Percentiles rank a stretch among this genome's conserved stretches.
These are phyloP conservation scores for Akanthomyces lecanii DNA, from an alignment of 2,329 filamentous ascomycete genomes.

Conservation along the genomic window DNA sequence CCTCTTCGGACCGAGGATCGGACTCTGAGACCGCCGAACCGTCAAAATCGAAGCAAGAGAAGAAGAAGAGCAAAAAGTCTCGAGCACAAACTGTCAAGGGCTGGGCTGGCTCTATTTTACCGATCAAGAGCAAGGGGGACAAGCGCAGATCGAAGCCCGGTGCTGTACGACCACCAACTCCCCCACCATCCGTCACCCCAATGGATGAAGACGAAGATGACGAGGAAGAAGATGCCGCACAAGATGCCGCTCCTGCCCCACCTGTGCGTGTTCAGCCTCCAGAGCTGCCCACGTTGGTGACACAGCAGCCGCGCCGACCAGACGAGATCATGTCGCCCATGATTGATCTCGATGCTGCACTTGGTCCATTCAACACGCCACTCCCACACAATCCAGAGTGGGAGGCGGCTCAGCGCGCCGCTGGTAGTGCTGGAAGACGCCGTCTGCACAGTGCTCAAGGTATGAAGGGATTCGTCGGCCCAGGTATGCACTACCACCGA, in stretches of 20 bases:
- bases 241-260: slow-evolving; percentile 15
- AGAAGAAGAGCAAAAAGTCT: slow-evolving; percentile 31
- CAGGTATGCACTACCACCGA: slow-evolving; percentile 71
- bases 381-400: slow-evolving; percentile 59
- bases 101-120: slow-evolving; percentile 65
- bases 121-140: slow-evolving; percentile 53
- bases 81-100: slow-evolving; percentile 68
- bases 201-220: slow-evolving; percentile 29
- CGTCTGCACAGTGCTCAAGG: slow-evolving; percentile 73
- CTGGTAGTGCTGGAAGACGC: slow-evolving; percentile 52
- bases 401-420: slow-evolving; percentile 60
- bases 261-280: slow-evolving; percentile 31
- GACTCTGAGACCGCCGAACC: slow-evolving; percentile 27
- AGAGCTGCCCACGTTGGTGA: slow-evolving; percentile 32
- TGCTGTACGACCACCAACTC: slow-evolving; percentile 42
- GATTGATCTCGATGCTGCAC: slow-evolving; percentile 89
- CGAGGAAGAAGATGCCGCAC: slow-evolving; percentile 24
- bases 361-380: slow-evolving; percentile 88
- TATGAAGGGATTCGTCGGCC: slow-evolving; percentile 63
- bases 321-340: slow-evolving; percentile 71
- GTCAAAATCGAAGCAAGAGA: slow-evolving; percentile 25
- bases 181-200: slow-evolving; percentile 34
- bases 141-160: slow-evolving; percentile 39
- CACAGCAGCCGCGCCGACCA: slow-evolving; percentile 26
- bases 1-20: slow-evolving; percentile 35